Conservation (phyloP, 441 rosid genomes). For the Biscutella laevigata region DNA sequence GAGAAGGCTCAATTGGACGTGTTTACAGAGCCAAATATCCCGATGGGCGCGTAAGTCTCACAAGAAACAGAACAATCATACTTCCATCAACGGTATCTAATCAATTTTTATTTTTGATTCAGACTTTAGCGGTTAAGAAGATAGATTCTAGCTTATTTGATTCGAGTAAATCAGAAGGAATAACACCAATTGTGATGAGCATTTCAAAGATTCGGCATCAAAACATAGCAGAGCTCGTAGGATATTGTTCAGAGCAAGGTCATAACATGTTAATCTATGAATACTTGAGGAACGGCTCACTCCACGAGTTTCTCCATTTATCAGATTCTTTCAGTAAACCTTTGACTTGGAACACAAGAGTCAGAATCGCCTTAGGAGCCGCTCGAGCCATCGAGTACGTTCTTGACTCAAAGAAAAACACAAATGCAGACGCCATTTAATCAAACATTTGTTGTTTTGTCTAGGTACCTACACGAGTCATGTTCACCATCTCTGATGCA, state of each 20-base stretch:
- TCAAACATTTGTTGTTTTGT: neutral
- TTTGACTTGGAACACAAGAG: conserved; percentile 89
- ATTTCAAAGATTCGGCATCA: conserved; percentile 70
- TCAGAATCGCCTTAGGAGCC: conserved; percentile 74
- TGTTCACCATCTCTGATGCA: conserved; percentile 80
- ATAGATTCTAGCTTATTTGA: conserved; percentile 58
- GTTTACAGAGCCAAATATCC: conserved; percentile 71
- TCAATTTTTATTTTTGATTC: neutral
- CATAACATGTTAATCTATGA: conserved; percentile 71
- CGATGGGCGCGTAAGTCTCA: conserved; percentile 53
- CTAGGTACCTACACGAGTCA: conserved; percentile 81
- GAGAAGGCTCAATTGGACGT: conserved; percentile 76
- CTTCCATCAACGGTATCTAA: neutral
- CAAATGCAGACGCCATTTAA: neutral
- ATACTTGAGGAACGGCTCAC: conserved; percentile 76
- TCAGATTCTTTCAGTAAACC: conserved; percentile 85
- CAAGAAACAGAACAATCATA: neutral
- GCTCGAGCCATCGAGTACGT: conserved; percentile 85
- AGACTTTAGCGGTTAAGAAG: conserved; percentile 84
- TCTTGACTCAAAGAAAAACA: neutral
- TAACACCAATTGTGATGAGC: conserved; percentile 47
- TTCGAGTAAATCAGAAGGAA: conserved; percentile 32
- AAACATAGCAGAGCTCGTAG: conserved; percentile 70
- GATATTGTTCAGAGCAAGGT: conserved; percentile 73
- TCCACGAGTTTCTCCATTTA: conserved; percentile 74